These are phyloP conservation scores for Sordariomycetes sp. DNA, from an alignment of 2,329 filamentous ascomycete genomes.

Conservation along the genomic window DNA sequence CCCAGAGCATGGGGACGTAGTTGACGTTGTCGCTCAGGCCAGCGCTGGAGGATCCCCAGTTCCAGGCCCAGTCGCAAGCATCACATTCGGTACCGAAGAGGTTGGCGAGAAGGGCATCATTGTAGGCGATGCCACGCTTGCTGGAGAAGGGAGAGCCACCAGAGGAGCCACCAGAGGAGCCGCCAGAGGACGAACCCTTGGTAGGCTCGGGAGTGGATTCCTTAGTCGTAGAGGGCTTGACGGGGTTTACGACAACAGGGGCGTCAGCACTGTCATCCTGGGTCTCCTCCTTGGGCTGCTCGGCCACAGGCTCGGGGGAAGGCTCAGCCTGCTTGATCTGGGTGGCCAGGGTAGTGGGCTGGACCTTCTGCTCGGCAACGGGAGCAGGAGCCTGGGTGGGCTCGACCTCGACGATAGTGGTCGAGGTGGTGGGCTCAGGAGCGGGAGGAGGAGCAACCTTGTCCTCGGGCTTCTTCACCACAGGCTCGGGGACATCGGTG, in stretches of 20 bases:
- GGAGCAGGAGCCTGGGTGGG: slow-evolving; percentile 8
- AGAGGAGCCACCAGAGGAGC: slow-evolving; percentile 3
- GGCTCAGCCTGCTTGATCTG: slow-evolving; percentile 12
- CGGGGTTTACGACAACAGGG: not conserved
- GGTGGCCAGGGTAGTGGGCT: slow-evolving; percentile 13
- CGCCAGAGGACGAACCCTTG: slow-evolving; percentile 2
- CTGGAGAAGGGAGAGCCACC: slow-evolving; percentile 10
- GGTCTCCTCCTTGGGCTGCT: slow-evolving; percentile 2
- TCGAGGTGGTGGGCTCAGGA: slow-evolving; percentile 4
- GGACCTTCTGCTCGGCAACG: slow-evolving; percentile 3
- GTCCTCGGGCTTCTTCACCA: not conserved
- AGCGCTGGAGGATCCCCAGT: slow-evolving; percentile 48
- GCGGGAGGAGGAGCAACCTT: slow-evolving; percentile 2
- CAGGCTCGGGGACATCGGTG: slow-evolving; percentile 10
- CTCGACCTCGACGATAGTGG: not conserved
- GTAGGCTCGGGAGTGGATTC: slow-evolving; percentile 2
- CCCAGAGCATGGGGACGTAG: slow-evolving; percentile 61
- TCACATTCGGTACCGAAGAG: slow-evolving; percentile 34
- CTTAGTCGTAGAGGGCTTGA: slow-evolving; percentile 4
- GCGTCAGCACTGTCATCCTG: not conserved
- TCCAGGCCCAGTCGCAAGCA: slow-evolving; percentile 53
- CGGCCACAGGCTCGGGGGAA: not conserved
- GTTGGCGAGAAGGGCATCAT: slow-evolving; percentile 43
- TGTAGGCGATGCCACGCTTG: slow-evolving; percentile 65
- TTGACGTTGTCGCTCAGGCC: slow-evolving; percentile 34